Base-by-base conservation (phyloP, 108 stramenopile species). In the Cyclotella sp. region DNA sequence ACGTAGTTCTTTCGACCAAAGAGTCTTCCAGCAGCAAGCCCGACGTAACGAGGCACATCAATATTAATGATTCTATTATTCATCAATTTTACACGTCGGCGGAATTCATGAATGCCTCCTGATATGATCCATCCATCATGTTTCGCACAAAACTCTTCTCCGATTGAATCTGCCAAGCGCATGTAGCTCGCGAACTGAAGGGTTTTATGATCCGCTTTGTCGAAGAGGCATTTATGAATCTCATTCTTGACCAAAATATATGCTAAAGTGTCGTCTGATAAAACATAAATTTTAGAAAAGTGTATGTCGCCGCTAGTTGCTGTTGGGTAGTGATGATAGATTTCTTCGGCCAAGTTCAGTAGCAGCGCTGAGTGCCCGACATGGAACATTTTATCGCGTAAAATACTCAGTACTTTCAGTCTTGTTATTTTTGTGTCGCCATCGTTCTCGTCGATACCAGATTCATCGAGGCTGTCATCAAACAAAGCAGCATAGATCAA, bases 1-100 rank as follows among this genome's bases (percentile, higher is more conserved):
- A 87, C 29, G 68, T 80, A 82, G 27, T 60, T 74, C 26, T 69
- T 63, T 29, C 77, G 70, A 39, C 86, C 86, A 14, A 52, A 41
- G n/a, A 89, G 78, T 57, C 85, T 66, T 19, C 89, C 89, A 49
- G 84, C 89, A 26, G 72, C 84, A 27, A 89, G 64, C 13, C 86
- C 89, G 28, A 24, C 12, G 45, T 89, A 89, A 47, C 42, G 55
- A 40, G 88, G 85, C 21, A 3, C 58, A 12, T 16, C 27, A 4
- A 18, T 39, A 51, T 64, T 45, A 40, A 11, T 44, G 10, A 8
- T 19, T 14, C 46, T 21, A 16, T 24, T 15, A 21, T 47, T 47
- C 10, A 27, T 51, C 13, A 16, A 26, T 41, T 39, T 28, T 8
- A 75, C 58, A 21, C 85, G 76, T 24, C 47, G 53, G 9, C 39